Evolutionary conservation across 2,329 filamentous ascomycete genomes (phyloP), one percentile per base, ranked within the genome.

Genomic region (Claviceps cyperi): DNA sequence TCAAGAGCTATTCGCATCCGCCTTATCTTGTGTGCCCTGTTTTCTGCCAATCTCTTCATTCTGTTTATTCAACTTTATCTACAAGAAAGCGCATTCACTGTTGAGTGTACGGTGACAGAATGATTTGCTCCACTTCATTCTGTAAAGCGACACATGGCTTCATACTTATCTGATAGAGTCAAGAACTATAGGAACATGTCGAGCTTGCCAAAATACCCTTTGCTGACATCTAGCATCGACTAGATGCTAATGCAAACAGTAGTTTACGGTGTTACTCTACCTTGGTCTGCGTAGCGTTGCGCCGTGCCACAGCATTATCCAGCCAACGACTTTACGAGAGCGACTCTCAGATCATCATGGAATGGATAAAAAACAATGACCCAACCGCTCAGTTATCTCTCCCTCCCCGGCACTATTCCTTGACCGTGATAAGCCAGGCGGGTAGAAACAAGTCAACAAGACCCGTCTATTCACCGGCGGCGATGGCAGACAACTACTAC

Each of bases 261-360:
- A 17, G 9, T 49, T 49, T 43, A 44, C 28, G 47, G 44, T 21
- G 47, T 49, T 49, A 49, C 47, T 44, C 47, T 44, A 38, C 47
- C 22, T 49, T 19, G 32, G 32, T 28, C 15, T 44, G 47, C 40
- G 39, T 44, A 49, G 40, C 40, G 19, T 28, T 43, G 17, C 17
- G 11, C 7, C 15, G 40, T 49, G 40, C 15, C 47, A 49, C 47
- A 37, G 40, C 47, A 49, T 49, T 37, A 28, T 15, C 40, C 21
- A 37, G 15, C 19, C n/a, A 46, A 24, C 2, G n/a, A 44, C n/a
- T 48, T 32, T 51, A 49, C 35, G 46, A 48, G 35, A 37, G 22
- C 19, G n/a, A 24, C 35, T 6, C 14, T 43, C 32, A 17, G 8
- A 22, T 24, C 5, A 5, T 28, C 19, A 11, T 38, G 40, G 21